Conservation (phyloP, 2,329 filamentous ascomycete species). For the Exophiala alcalophila region DNA sequence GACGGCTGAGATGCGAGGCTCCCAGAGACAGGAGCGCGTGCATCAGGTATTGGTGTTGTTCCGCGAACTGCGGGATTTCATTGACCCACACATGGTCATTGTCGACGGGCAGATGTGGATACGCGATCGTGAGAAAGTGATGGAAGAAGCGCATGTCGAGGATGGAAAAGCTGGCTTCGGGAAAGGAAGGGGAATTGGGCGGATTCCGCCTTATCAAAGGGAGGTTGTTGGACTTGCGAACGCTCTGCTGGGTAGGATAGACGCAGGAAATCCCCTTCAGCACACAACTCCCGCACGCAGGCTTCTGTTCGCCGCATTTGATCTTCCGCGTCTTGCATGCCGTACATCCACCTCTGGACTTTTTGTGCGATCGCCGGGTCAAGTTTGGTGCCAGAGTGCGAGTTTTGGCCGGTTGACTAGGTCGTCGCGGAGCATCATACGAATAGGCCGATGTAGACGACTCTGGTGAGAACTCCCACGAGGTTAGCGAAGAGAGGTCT, state of each 20-base stretch:
- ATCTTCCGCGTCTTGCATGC: conserved; percentile 46
- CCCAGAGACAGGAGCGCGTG: conserved; percentile 67
- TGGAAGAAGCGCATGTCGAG: conserved; percentile 54
- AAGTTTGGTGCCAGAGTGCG: conserved; percentile 31
- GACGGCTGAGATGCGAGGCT: conserved; percentile 55
- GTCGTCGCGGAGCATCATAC: conserved; percentile 5
- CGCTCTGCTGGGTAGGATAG: conserved; percentile 30
- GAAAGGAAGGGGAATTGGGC: conserved; percentile 24
- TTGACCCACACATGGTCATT: conserved; percentile 66
- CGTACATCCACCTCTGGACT: conserved; percentile 42
- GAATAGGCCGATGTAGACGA: conserved; percentile 3
- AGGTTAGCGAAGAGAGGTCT: conserved; percentile 13
- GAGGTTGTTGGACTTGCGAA: conserved; percentile 19
- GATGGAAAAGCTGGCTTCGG: conserved; percentile 37
- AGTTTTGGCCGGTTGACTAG: conserved; percentile 13
- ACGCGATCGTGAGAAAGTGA: conserved; percentile 52
- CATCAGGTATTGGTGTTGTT: conserved; percentile 68
- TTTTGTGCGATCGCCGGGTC: conserved; percentile 37
- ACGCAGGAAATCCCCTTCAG: conserved; percentile 35
- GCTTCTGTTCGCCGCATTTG: conserved; percentile 45
- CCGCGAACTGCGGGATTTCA: conserved; percentile 64
- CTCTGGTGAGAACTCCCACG: conserved; percentile 19
- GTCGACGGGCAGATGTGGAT: conserved; percentile 63
- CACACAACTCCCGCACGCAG: conserved; percentile 39
- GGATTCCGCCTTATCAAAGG: conserved; percentile 26